A percentile compares a stretch with the other conserved stretches of the same genome.
Conservation (phyloP, 176 grass and related monocot genomes). For the Aegilops tauschii region DNA sequence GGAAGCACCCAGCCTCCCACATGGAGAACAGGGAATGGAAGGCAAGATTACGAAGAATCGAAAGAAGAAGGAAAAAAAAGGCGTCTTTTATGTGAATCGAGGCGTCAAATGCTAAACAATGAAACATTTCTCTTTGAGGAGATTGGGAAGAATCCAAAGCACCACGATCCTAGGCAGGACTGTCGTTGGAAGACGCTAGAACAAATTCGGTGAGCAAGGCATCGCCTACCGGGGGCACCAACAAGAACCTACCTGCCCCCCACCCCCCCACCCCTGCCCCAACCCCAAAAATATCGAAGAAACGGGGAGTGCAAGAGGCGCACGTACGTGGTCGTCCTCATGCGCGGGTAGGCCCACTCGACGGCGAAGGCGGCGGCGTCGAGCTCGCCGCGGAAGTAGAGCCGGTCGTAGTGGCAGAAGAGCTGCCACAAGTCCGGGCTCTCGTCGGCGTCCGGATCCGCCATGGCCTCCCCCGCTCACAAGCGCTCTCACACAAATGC, state of each 20-base stretch:
- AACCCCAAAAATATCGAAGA: constrained; percentile 2
- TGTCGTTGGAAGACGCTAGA: background rate
- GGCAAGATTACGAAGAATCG: background rate
- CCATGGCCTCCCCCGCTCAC: background rate
- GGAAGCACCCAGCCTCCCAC: background rate
- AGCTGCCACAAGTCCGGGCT: constrained; percentile 47
- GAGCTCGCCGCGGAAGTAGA: constrained; percentile 66
- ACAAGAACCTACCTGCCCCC: background rate
- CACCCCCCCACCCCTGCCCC: no score
- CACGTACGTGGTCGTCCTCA: background rate
- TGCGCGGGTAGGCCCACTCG: constrained; percentile 32
- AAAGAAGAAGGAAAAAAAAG: background rate
- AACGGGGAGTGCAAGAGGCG: background rate
- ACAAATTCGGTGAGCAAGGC: background rate
- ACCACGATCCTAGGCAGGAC: background rate
- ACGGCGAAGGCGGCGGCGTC: constrained; percentile 40
- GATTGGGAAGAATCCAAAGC: background rate
- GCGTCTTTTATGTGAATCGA: background rate
- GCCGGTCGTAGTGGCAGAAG: constrained; percentile 54
- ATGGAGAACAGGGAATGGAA: background rate
- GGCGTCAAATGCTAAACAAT: constrained; percentile 1
- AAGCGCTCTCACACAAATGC: background rate
- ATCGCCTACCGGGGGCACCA: background rate
- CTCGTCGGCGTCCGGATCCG: constrained; percentile 30
- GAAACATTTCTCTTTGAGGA: background rate